A percentile compares a stretch with the other conserved stretches of the same genome.
phyloP scores from a whole-genome alignment of 345 rosid genomes.

The Bruguiera sexangula region DNA sequence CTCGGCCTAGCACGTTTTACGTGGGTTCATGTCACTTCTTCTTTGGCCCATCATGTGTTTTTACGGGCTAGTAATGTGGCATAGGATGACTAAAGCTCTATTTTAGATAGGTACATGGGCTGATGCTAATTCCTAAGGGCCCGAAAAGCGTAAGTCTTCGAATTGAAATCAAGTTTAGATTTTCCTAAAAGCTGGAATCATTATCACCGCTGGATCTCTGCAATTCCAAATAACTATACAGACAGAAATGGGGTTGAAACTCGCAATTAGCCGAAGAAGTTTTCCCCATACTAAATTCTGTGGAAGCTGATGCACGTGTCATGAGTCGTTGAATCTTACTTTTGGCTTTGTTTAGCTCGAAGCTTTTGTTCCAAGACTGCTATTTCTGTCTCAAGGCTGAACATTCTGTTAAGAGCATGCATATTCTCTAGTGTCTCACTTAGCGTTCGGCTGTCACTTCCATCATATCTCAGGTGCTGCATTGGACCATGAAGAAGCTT shows the following conservation, averaged over 20 bases:
- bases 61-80: no score
- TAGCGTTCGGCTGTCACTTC: slow-evolving; percentile 66
- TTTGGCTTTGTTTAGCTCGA: slow-evolving; percentile 56
- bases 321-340: slow-evolving; percentile 18
- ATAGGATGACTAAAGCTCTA: no score
- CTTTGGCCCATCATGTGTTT: no score
- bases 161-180: no score
- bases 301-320: background rate
- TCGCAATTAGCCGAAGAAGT: background rate
- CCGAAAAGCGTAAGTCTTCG: no score
- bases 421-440: slow-evolving; percentile 89
- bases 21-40: no score
- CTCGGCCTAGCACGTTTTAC: no score
- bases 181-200: no score
- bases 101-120: no score
- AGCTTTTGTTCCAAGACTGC: slow-evolving; percentile 74
- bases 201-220: background rate
- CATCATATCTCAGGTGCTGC: slow-evolving; percentile 97
- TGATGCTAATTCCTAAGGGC: no score
- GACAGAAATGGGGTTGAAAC: background rate
- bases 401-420: slow-evolving; percentile 95
- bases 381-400: slow-evolving; percentile 70
- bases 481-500: slow-evolving; percentile 96
- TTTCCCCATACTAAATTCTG: slow-evolving; percentile 11
- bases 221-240: background rate